Evolutionary conservation across 129 eudicot genomes (phyloP), one percentile per base, ranked within the genome.

Genomic region (Pittosporum tobira): DNA sequence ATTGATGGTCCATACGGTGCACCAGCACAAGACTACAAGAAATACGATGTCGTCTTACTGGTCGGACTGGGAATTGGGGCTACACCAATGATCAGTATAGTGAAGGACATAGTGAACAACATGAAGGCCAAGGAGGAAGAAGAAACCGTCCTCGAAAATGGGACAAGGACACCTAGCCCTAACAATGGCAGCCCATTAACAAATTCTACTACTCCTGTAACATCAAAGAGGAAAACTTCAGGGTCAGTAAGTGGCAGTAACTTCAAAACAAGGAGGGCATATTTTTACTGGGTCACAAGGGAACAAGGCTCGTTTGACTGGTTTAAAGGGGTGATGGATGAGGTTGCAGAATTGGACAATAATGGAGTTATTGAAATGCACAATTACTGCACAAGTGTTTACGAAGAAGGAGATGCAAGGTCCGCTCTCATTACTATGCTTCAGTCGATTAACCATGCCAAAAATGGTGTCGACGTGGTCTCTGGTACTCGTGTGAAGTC

Each of bases 1-100:
- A 82, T 89, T 15, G 97, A 84, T 26, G 97, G 97, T 7, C 97
- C 97, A 55, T 89, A 89, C 16, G 97, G 95, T 48, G 97, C 97
- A 53, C 88, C 97, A 23, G 83, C 97, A 57, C 97, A 89, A 79
- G 95, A 89, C 73, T 82, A 89, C 82, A 80, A 79, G 48, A 76
- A 89, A 54, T 89, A 89, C 25, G 95, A 89, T 0, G 88, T 89
- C 57, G 88, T 89, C 18, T 63, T 89, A 54, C 68, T 89, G 59
- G 90, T 89, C 15, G 97, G 97, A 6, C 75, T 89, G 36, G 95
- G 97, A 34, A 89, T 84, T 15, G 97, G 97, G 50, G 97, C 97
- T 20, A 89, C 97, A 22, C 97, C 97, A 2, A 84, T 89, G 91
- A 89, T 89, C 56, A 89, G 97, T 49, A 81, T 89, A 9, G 84